Base-by-base conservation (phyloP, 345 rosid species). In the Melaleuca quinquenervia region DNA sequence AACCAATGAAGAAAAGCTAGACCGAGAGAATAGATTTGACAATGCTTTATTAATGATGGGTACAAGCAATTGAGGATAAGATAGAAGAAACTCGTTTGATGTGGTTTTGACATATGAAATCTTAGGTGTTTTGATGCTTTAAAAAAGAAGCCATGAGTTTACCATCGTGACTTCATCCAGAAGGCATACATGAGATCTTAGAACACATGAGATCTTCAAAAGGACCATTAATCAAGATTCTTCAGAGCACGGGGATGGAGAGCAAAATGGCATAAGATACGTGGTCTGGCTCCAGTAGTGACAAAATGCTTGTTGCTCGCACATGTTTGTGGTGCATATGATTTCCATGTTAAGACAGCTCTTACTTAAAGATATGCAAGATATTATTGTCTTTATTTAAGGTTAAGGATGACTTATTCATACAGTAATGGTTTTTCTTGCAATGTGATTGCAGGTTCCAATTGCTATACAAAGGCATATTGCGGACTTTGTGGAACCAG, bases 391-490 rank as follows among this genome's bases (percentile, higher is more conserved):
- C n/a, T 55, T 55, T 55, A 55, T 55, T 70, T 36, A 36, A 32
- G 24, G 48, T 32, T 70, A 41, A 36, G 78, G 78, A 18, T 36
- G 48, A 70, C 78, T 32, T 32, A 18, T 32, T 70, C 12, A 70
- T 32, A 44, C 20, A 36, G 80, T 70, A 36, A 36, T 20, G 44
- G 52, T 75, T 36, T 76, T 82, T 50, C 51, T 83, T 21, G 84
- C 85, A 82, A 5, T 87, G 82, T 82, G 87, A 90, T 85, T 87
- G 84, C 92, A 97, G 99, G 94, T 97, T 87, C 99, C 99, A 53
- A 90, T 87, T 91, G 89, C 95, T 85, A 90, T 97, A 88, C 95
- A 94, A 92, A 90, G 90, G 86, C 93, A 91, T 91, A 95, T 94
- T 91, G 86, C 86, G 86, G 96, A 91, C 88, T 86, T 84, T 60